These are phyloP conservation scores for Saccharomyces cerevisiae DNA, from an alignment of 805 yeast genomes.

Conservation along the genomic window DNA sequence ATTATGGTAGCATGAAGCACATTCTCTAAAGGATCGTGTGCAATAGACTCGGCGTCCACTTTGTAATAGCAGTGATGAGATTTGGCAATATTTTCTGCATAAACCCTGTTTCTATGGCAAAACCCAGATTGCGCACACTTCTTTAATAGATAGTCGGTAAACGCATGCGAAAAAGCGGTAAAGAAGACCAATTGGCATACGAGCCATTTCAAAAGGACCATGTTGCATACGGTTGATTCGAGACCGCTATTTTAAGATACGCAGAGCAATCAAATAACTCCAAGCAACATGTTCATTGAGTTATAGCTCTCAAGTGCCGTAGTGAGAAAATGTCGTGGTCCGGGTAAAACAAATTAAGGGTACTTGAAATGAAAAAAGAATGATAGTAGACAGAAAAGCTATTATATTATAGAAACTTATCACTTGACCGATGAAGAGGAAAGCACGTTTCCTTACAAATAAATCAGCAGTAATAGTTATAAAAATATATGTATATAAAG, in stretches of 20 bases:
- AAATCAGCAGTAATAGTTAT: neutral
- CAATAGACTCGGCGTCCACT: constrained; percentile 33
- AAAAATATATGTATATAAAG: neutral
- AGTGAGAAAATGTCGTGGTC: neutral
- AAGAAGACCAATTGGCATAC: neutral
- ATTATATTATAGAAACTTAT: neutral
- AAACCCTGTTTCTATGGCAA: constrained; percentile 70
- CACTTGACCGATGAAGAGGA: neutral
- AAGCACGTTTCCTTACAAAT: neutral
- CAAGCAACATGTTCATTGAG: neutral
- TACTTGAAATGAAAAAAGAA: neutral
- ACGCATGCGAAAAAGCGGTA: constrained; percentile 29
- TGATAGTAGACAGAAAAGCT: neutral
- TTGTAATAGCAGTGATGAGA: constrained; percentile 34
- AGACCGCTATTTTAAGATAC: neutral
- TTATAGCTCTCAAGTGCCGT: neutral
- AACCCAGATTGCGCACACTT: constrained; percentile 76
- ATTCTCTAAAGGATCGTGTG: constrained; percentile 24
- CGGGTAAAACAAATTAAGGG: neutral
- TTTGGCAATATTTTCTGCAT: constrained; percentile 37
- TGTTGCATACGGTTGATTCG: neutral
- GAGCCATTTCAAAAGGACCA: neutral
- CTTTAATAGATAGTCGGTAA: constrained; percentile 63
- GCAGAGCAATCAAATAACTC: too few species aligned
- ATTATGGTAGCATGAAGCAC: constrained; percentile 38